These are phyloP conservation scores for Leucaena leucocephala DNA, from an alignment of 306 rosid species.

Conservation along the genomic window DNA sequence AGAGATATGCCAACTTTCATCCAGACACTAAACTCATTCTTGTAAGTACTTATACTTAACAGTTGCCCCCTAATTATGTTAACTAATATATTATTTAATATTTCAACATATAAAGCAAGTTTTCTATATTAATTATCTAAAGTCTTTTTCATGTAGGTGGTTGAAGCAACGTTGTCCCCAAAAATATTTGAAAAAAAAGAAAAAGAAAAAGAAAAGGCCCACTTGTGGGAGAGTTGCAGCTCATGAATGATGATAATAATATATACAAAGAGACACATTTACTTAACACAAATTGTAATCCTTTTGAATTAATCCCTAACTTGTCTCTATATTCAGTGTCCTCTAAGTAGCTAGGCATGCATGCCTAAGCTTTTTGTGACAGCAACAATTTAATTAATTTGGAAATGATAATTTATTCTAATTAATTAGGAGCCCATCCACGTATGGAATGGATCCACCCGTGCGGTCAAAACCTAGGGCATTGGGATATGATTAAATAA, in stretches of 20 bases:
- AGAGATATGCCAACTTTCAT: constrained; percentile 13
- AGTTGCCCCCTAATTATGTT: constrained; percentile 3
- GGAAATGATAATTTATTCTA: constrained; percentile 19
- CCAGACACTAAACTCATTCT: constrained; percentile 15
- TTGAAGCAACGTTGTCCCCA: constrained; percentile 41
- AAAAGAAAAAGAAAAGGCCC: not conserved
- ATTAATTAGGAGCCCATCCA: constrained; percentile 46
- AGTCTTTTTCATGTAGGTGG: constrained; percentile 31
- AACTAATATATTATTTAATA: constrained; percentile 1
- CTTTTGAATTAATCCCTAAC: constrained; percentile 29
- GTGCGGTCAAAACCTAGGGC: constrained; percentile 73
- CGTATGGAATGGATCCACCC: constrained; percentile 42
- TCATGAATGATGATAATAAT: not conserved
- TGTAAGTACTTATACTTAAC: constrained; percentile 5
- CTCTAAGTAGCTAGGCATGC: constrained; percentile 26
- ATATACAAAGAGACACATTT: not conserved
- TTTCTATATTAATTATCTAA: constrained; percentile 7
- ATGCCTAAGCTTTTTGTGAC: constrained; percentile 41
- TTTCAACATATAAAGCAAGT: not conserved
- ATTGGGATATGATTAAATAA: not conserved
- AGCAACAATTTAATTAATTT: constrained; percentile 25
- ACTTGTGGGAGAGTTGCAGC: not conserved
- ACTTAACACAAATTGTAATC: constrained; percentile 10
- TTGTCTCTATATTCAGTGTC: constrained; percentile 45
- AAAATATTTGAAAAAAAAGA: constrained; percentile 19